phyloP scores from a whole-genome alignment of 371 early-diverging fungal genomes.

The Amoeboaphelidium protococcarum region DNA sequence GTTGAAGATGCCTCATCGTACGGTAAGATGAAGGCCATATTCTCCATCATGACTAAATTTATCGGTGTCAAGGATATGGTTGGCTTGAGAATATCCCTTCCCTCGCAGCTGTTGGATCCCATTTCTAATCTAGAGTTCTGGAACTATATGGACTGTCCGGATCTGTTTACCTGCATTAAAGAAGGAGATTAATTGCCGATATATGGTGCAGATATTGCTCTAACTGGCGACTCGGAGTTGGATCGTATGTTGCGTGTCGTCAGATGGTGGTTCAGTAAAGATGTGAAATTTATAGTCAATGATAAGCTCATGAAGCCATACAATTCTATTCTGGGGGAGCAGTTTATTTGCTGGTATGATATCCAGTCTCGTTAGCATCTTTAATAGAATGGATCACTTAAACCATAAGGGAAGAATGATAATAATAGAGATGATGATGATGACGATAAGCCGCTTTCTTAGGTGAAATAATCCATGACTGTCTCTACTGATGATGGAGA shows the following conservation, averaged over 20 bases:
- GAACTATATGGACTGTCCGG: conserved; percentile 42
- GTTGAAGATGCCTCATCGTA: neutral
- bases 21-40: conserved; percentile 4
- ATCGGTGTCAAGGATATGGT: conserved; percentile 28
- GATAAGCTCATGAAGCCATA: conserved; percentile 22
- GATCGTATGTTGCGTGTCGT: conserved; percentile 33
- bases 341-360: conserved; percentile 27
- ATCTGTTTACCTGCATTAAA: conserved; percentile 17
- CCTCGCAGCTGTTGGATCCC: conserved; percentile 34
- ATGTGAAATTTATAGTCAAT: conserved; percentile 22
- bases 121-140: conserved; percentile 38
- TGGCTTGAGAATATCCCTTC: conserved; percentile 29
- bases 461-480: no score
- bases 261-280: conserved; percentile 37
- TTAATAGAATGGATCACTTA: neutral
- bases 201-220: conserved; percentile 3
- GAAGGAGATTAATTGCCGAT: neutral
- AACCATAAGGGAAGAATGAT: no score
- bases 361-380: neutral
- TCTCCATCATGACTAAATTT: conserved; percentile 24
- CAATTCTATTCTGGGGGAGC: conserved; percentile 28
- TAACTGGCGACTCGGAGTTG: conserved; percentile 23
- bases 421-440: no score
- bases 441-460: no score
- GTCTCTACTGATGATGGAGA: no score